A percentile compares a stretch with the other conserved stretches of the same genome.
Evolutionary conservation across 306 rosid species (phyloP).

Genomic region (Pterocarpus santalinus): DNA sequence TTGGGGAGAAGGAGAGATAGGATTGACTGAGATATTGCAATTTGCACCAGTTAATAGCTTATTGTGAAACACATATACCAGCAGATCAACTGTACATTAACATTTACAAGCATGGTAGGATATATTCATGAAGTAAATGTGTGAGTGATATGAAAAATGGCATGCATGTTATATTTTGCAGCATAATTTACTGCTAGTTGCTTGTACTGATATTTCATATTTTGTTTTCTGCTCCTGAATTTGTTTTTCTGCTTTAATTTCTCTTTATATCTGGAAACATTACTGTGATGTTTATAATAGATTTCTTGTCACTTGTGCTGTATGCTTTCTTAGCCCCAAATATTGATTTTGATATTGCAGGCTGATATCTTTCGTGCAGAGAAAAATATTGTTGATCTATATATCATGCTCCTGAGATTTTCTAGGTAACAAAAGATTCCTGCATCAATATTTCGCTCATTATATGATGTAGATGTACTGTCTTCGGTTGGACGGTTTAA

Average conservation of each 20-base stretch:
- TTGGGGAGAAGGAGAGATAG: not conserved
- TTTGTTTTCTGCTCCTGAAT: conserved; percentile 7
- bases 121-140: not conserved
- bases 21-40: conserved; percentile 32
- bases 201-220: conserved; percentile 20
- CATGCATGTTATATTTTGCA: not conserved
- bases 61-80: conserved; percentile 6
- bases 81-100: conserved; percentile 1
- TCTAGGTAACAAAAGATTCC: conserved; percentile 67
- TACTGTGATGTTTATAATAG: not conserved
- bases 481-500: conserved; percentile 24
- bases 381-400: conserved; percentile 81
- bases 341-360: conserved; percentile 57
- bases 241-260: conserved; percentile 16
- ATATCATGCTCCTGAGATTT: conserved; percentile 84
- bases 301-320: conserved; percentile 28
- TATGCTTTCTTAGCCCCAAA: conserved; percentile 33
- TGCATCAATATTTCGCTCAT: not conserved
- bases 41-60: conserved; percentile 22
- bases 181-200: not conserved
- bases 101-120: conserved; percentile 15
- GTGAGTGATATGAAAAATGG: conserved; percentile 5
- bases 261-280: not conserved
- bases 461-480: not conserved
- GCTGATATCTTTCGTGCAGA: conserved; percentile 89